Conservation (phyloP, 2,329 filamentous ascomycete species). For the Raffaelea ambrosiae region DNA sequence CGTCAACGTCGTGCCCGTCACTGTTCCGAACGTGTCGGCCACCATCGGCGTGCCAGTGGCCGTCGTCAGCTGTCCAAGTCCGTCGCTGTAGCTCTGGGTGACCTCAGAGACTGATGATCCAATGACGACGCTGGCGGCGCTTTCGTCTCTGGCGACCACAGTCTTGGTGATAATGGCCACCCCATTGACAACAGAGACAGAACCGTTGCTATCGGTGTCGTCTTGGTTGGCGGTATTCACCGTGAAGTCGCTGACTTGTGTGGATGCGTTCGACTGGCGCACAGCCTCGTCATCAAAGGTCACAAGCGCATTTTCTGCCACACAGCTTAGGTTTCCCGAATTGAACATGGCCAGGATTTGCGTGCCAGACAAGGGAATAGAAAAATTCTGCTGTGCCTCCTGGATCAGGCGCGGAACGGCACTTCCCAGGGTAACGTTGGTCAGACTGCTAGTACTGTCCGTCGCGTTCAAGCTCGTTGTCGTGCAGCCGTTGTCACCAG, state of each 20-base stretch:
- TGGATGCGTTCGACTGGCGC: conserved; percentile 21
- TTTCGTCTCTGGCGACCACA: background rate
- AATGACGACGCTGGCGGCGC: background rate
- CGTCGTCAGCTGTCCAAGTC: conserved; percentile 17
- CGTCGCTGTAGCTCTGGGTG: conserved; percentile 1
- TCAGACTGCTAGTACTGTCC: conserved; percentile 28
- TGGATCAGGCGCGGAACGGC: conserved; percentile 68
- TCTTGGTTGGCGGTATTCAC: background rate
- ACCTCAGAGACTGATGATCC: background rate
- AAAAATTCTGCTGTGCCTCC: conserved; percentile 58
- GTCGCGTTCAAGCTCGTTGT: conserved; percentile 32
- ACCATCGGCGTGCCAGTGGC: conserved; percentile 10
- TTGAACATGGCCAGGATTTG: conserved; percentile 71
- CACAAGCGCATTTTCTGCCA: conserved; percentile 77
- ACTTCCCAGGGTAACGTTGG: conserved; percentile 71
- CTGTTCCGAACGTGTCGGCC: conserved; percentile 15
- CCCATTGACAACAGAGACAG: conserved; percentile 2
- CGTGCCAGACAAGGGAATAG: conserved; percentile 62
- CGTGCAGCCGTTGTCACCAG: conserved; percentile 42
- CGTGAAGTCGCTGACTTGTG: conserved; percentile 17
- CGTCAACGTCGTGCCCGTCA: conserved; percentile 22
- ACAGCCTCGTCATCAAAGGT: conserved; percentile 60
- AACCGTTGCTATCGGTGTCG: background rate
- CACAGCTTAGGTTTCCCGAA: conserved; percentile 66
- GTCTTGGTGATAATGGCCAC: conserved; percentile 13